Conservation (phyloP, 1,284 basidiomycete genomes). For the Phlebopus sp. region DNA sequence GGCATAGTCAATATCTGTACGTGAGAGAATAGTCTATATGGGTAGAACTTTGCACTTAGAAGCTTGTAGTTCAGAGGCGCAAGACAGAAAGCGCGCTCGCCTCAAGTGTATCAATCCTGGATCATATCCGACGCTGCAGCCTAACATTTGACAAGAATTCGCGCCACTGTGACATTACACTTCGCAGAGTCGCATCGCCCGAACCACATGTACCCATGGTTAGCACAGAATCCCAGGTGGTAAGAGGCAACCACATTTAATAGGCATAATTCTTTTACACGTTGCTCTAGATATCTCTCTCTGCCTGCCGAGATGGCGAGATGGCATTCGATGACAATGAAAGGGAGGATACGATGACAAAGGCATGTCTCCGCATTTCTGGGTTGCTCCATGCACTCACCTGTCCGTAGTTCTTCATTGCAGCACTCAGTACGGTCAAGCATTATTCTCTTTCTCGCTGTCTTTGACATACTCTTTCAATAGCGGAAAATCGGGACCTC, state of each 20-base stretch:
- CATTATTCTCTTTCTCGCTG: background rate
- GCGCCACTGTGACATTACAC: too few species aligned
- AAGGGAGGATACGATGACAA: conserved; percentile 7
- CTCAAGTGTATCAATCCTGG: too few species aligned
- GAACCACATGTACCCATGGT: background rate
- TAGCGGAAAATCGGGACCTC: background rate
- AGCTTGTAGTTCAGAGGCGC: background rate
- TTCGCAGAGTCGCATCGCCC: background rate
- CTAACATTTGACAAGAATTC: background rate
- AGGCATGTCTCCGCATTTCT: background rate
- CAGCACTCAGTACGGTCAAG: conserved; percentile 2
- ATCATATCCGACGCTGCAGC: background rate
- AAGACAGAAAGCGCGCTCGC: background rate
- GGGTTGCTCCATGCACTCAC: background rate
- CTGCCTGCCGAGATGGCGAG: conserved; percentile 7
- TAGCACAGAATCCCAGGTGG: background rate
- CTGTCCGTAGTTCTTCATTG: conserved; percentile 6
- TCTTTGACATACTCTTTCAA: background rate
- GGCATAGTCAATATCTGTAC: background rate
- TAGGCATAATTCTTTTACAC: background rate
- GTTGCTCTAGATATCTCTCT: conserved; percentile 6
- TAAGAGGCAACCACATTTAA: background rate
- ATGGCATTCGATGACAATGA: conserved; percentile 6
- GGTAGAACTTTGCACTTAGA: background rate
- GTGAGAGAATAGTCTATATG: background rate